Base-by-base conservation (phyloP, 2,329 filamentous ascomycete species). In the Rachicladosporium sp. region DNA sequence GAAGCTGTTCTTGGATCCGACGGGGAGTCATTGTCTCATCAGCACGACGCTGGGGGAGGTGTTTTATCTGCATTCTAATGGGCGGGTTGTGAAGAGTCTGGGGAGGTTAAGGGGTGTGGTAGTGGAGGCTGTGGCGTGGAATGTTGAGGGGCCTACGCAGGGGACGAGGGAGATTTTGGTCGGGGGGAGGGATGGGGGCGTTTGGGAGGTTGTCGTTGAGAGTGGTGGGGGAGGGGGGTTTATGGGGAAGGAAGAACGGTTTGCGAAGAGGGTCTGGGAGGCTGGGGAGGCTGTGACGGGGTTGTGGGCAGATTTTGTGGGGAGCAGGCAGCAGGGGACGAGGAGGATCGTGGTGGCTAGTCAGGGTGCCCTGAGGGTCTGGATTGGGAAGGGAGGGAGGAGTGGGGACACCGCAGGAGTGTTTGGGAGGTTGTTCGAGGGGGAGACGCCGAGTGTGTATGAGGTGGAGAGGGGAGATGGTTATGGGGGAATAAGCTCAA, bases 61-160 rank as follows among this genome's bases (percentile, higher is more conserved):
- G 65, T 98, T 88, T 68, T 98, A 98, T 62, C 81, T 98, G 7
- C 91, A 98, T 60, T 89, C 87, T 8, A 89, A 96, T 59, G 91
- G 88, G 29, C 82, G 86, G 50, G 82, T 88, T 48, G 87, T 89
- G 2, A 85, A 91, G 47, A 74, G 80, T 6, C 69, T 98, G 29
- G 78, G 82, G 10, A 76, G 86, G 41, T 65, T 98, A 38, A 89
- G 89, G 51, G 86, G 86, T 21, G 85, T 95, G 10, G 71, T 77
- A 6, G 85, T 98, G 43, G 88, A 95, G 60, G 82, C 82, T 46
- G 72, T 98, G 45, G 87, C 89, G 29, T 98, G 91, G 91, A 95
- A 93, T 54, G 87, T 91, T 1, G 87, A 85, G 2, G 69, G 89
- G 35, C 91, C 91, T 4, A 96, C 89, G 6, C 85, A 88, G 3